Evolutionary conservation across 352 stramenopile species (phyloP).

Genomic region (Phytophthora litchii): DNA sequence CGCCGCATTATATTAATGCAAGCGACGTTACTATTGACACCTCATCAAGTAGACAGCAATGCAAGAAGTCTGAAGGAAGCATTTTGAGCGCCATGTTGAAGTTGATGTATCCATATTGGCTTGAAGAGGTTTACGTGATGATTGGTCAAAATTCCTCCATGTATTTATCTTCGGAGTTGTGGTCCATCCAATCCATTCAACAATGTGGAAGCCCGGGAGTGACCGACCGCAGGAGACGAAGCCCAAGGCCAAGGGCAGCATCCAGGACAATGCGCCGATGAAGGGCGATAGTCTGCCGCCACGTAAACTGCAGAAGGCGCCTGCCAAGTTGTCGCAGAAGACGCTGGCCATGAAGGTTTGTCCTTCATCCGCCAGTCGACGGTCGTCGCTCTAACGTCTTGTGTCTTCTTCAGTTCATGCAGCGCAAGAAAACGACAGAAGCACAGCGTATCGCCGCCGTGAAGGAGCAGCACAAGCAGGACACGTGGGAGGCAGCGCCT

Average conservation of each 20-base stretch:
- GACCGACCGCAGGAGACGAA: constrained; percentile 41
- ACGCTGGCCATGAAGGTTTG: constrained; percentile 84
- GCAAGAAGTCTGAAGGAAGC: no score
- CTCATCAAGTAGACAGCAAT: no score
- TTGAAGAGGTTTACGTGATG: neutral
- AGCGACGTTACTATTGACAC: no score
- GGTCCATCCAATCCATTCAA: constrained; percentile 20
- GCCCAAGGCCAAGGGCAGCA: constrained; percentile 25
- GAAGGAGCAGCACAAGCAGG: constrained; percentile 60
- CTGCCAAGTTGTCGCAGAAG: constrained; percentile 72
- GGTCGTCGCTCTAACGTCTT: neutral
- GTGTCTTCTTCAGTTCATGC: constrained; percentile 70
- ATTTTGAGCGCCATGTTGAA: constrained; percentile 9
- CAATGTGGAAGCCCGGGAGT: constrained; percentile 73
- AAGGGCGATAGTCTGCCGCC: constrained; percentile 23
- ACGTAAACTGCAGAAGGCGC: constrained; percentile 25
- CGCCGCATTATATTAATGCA: no score
- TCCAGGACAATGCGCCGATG: constrained; percentile 18
- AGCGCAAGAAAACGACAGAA: constrained; percentile 77
- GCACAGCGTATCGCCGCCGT: constrained; percentile 57
- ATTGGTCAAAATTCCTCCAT: neutral
- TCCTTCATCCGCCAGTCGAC: neutral
- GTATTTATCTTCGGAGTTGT: no score
- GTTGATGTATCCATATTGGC: constrained; percentile 18
- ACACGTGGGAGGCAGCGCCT: constrained; percentile 54